These are phyloP conservation scores for Colletotrichum tropicale DNA, from an alignment of 2,329 filamentous ascomycete genomes.

Conservation along the genomic window DNA sequence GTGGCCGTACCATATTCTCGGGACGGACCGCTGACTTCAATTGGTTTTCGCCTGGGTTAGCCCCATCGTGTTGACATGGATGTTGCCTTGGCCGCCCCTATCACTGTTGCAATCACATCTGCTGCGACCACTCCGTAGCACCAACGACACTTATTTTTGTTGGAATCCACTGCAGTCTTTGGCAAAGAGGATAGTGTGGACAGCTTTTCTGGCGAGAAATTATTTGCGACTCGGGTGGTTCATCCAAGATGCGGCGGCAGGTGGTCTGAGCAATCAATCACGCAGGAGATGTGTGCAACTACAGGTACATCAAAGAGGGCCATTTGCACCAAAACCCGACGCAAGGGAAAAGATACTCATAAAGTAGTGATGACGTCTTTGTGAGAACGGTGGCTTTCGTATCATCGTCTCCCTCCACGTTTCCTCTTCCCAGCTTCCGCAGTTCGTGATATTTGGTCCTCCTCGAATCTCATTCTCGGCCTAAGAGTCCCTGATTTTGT, in stretches of 20 bases:
- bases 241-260: background rate
- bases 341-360: background rate
- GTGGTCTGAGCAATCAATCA: background rate
- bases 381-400: background rate
- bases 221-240: background rate
- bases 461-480: background rate
- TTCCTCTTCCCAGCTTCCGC: fast-evolving
- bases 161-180: background rate
- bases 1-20: background rate
- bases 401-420: fast-evolving
- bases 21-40: background rate
- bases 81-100: background rate
- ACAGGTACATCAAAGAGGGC: background rate
- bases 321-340: background rate
- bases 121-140: background rate
- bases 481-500: background rate
- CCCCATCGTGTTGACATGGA: background rate
- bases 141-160: background rate
- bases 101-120: background rate
- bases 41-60: background rate
- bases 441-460: background rate
- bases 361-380: background rate
- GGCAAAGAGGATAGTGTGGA: fast-evolving
- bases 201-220: fast-evolving
- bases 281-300: no score